These are phyloP conservation scores for Brassica cretica DNA, from an alignment of 345 rosid genomes.

Conservation along the genomic window DNA sequence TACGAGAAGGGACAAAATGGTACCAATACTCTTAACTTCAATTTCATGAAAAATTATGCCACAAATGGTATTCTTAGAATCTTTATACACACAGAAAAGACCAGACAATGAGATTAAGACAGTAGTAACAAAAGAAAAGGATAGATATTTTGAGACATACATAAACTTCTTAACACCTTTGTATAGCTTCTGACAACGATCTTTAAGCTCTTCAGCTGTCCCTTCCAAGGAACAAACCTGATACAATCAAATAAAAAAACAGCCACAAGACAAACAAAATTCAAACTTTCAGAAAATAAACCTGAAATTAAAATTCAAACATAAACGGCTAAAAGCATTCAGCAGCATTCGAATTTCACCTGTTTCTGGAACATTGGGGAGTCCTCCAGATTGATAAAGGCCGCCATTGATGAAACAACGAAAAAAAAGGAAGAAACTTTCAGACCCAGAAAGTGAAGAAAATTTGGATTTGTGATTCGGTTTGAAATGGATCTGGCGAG, in stretches of 20 bases:
- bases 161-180: constrained; percentile 65
- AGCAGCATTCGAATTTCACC: constrained; percentile 35
- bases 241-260: constrained; percentile 10
- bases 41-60: not conserved
- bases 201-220: constrained; percentile 67
- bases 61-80: not conserved
- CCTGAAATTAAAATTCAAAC: not conserved
- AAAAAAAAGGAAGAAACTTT: constrained; percentile 5
- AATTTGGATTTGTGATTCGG: constrained; percentile 13
- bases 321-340: not conserved
- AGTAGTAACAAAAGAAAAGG: not conserved
- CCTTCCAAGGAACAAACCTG: constrained; percentile 68
- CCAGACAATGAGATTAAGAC: not conserved
- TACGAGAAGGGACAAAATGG: constrained; percentile 15
- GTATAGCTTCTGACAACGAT: constrained; percentile 71
- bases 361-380: constrained; percentile 81
- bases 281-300: not conserved
- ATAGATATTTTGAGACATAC: constrained; percentile 44
- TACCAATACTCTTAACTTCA: not conserved
- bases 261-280: too few species aligned
- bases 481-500: constrained; percentile 38
- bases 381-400: constrained; percentile 67
- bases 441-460: not conserved
- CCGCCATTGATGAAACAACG: constrained; percentile 46
- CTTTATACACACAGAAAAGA: constrained; percentile 1